Percentiles rank a stretch among this genome's conserved stretches.
Conservation (phyloP, 305 asterid genomes). For the Rubia occidens region DNA sequence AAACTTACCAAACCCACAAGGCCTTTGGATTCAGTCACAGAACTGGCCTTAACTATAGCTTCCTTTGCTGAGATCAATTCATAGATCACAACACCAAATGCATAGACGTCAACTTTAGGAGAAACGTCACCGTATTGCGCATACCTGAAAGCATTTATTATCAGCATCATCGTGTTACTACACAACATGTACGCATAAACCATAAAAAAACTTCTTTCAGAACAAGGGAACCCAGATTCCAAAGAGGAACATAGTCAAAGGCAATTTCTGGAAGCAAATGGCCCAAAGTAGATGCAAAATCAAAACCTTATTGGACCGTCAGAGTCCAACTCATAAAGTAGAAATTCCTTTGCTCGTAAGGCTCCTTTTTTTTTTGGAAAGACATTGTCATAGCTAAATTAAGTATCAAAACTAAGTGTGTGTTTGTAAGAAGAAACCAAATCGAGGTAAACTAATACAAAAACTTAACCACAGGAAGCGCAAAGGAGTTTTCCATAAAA, state of each 20-base stretch:
- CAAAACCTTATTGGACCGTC: neutral
- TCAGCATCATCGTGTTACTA: neutral
- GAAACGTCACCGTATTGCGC: conserved; percentile 82
- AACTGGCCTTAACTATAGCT: conserved; percentile 62
- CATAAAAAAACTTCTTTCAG: neutral
- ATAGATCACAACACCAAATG: conserved; percentile 86
- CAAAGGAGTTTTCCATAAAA: neutral
- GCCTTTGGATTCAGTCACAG: conserved; percentile 64
- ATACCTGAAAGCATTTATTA: conserved; percentile 44
- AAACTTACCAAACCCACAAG: conserved; percentile 65
- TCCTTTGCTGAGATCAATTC: conserved; percentile 94
- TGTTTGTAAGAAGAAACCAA: neutral
- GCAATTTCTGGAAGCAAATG: neutral
- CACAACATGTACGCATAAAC: conserved; percentile 4
- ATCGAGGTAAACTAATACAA: neutral
- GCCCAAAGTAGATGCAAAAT: neutral
- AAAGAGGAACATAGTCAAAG: neutral
- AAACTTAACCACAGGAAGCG: neutral
- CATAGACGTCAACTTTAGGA: conserved; percentile 91
- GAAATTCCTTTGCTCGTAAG: neutral
- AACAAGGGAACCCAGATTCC: neutral
- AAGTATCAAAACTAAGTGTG: neutral
- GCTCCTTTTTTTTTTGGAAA: neutral
- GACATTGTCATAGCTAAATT: neutral
- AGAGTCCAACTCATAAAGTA: neutral